Evolutionary conservation across 2,329 filamentous ascomycete species (phyloP).

Genomic region (Clonostachys rhizophaga): DNA sequence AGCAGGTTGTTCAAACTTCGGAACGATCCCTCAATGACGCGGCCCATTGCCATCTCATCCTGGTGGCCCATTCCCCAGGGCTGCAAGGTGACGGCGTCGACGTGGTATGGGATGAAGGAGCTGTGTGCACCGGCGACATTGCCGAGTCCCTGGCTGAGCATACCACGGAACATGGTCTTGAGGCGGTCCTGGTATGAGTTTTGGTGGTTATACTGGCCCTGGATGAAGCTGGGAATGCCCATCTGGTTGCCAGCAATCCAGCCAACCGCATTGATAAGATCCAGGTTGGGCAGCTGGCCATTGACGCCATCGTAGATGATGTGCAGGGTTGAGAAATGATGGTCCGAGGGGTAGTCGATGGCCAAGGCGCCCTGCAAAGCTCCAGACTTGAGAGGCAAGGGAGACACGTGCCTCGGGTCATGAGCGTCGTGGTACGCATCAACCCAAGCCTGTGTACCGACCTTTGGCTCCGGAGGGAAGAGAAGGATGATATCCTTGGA

Average conservation of each 20-base stretch:
- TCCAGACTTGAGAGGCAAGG: slow-evolving; percentile 85
- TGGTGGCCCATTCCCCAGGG: slow-evolving; percentile 91
- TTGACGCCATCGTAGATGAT: slow-evolving; percentile 95
- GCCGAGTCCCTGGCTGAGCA: slow-evolving; percentile 78
- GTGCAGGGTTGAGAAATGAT: slow-evolving; percentile 82
- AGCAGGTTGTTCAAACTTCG: slow-evolving; percentile 93
- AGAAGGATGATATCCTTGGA: slow-evolving; percentile 97
- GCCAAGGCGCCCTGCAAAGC: slow-evolving; percentile 89
- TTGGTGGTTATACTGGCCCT: slow-evolving; percentile 81
- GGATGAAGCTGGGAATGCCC: slow-evolving; percentile 78
- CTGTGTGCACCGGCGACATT: slow-evolving; percentile 82
- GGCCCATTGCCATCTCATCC: slow-evolving; percentile 93
- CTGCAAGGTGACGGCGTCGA: slow-evolving; percentile 91
- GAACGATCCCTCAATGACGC: slow-evolving; percentile 85
- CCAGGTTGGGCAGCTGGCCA: slow-evolving; percentile 90
- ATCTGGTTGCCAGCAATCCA: slow-evolving; percentile 87
- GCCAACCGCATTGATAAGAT: slow-evolving; percentile 91
- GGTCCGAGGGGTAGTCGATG: slow-evolving; percentile 86
- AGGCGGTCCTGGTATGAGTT: slow-evolving; percentile 79
- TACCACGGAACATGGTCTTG: slow-evolving; percentile 83
- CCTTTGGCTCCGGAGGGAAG: slow-evolving; percentile 81
- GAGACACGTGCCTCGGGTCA: slow-evolving; percentile 62
- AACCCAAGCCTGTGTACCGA: slow-evolving; percentile 93
- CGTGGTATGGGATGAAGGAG: slow-evolving; percentile 95
- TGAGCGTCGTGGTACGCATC: slow-evolving; percentile 96